Evolutionary conservation across 164 flowering plant species (phyloP).

Genomic region (Vitis riparia): DNA sequence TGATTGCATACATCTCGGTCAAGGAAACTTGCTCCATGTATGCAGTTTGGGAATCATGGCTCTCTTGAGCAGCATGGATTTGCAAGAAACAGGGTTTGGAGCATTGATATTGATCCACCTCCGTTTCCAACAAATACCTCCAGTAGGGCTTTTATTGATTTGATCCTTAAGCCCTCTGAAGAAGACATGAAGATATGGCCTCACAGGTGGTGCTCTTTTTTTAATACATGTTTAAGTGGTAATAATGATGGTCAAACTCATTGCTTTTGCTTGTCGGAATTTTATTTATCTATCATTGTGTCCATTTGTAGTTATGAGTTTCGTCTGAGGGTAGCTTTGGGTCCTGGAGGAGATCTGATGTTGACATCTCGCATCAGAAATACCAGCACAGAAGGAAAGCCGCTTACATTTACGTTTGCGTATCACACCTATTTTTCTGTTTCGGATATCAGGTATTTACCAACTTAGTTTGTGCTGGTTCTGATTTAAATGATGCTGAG

Average conservation of each 20-base stretch:
- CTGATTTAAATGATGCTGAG: background rate
- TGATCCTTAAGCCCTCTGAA: constrained; percentile 75
- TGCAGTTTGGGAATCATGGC: constrained; percentile 75
- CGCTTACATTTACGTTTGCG: constrained; percentile 81
- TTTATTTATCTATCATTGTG: background rate
- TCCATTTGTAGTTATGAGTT: constrained; percentile 63
- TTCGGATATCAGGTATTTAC: constrained; percentile 80
- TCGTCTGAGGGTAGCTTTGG: constrained; percentile 72
- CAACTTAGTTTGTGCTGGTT: background rate
- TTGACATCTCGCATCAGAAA: constrained; percentile 87
- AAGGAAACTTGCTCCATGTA: constrained; percentile 5
- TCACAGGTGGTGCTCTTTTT: constrained; percentile 54
- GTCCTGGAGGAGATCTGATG: constrained; percentile 82
- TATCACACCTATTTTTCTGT: constrained; percentile 88
- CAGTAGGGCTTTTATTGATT: constrained; percentile 64
- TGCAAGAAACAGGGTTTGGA: constrained; percentile 92
- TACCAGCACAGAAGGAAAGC: constrained; percentile 65
- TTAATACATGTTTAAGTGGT: background rate
- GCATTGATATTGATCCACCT: constrained; percentile 75
- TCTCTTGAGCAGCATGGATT: constrained; percentile 87
- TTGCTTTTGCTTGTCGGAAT: background rate
- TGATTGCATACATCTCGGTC: background rate
- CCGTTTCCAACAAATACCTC: constrained; percentile 56
- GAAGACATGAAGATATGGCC: constrained; percentile 88
- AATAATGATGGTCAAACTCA: too few species aligned